These are phyloP conservation scores for Aspergillus sp. DNA, from an alignment of 2,329 filamentous ascomycete species.

Conservation along the genomic window DNA sequence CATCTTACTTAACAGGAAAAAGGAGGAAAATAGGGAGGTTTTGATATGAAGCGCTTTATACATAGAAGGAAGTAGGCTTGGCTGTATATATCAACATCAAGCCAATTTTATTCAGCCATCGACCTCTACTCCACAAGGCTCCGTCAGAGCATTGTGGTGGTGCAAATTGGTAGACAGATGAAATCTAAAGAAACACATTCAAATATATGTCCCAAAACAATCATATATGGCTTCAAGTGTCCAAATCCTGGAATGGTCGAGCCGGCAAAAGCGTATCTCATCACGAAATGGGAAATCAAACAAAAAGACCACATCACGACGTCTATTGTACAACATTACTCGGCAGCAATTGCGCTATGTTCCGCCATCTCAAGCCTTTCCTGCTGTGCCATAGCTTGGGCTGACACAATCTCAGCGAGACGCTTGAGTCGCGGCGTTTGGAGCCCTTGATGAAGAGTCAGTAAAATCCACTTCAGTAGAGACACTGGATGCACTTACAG, in stretches of 20 bases:
- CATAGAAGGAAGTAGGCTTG: too few species aligned
- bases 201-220: not conserved
- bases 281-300: conserved; percentile 17
- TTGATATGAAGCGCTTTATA: too few species aligned
- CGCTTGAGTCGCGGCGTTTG: conserved; percentile 95
- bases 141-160: not conserved
- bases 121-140: too few species aligned
- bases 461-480: conserved; percentile 5
- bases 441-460: conserved; percentile 63
- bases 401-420: conserved; percentile 95
- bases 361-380: conserved; percentile 66
- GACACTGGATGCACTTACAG: conserved; percentile 60
- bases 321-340: conserved; percentile 27
- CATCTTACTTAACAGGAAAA: too few species aligned
- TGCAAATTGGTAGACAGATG: not conserved
- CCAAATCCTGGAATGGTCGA: not conserved
- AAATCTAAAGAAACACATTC: not conserved
- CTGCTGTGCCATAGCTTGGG: conserved; percentile 93
- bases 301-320: conserved; percentile 1
- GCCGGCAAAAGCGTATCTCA: conserved; percentile 4
- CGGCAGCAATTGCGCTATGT: conserved; percentile 22
- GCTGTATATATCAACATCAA: too few species aligned
- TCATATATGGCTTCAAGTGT: not conserved
- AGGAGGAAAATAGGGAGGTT: too few species aligned
- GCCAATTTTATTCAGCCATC: too few species aligned